Evolutionary conservation across 176 grass and related monocot genomes (phyloP), one percentile per base, ranked within the genome.

Genomic region (Saccharum spontaneum): DNA sequence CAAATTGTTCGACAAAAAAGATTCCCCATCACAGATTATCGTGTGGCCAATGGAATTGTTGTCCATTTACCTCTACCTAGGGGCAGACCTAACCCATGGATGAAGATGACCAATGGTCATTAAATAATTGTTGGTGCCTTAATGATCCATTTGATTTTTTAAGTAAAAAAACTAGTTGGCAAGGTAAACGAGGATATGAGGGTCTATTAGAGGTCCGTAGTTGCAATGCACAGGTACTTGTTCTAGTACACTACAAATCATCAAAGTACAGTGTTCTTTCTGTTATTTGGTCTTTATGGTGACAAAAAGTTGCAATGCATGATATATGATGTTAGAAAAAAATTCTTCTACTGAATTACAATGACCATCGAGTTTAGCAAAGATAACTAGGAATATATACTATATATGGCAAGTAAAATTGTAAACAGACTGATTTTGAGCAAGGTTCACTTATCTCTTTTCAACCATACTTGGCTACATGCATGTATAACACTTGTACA

Each of bases 1-100:
- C 8, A 77, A 64, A 69, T 77, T 86, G 63, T 59, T 59, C n/a
- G 8, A 17, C 44, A 79, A 43, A 9, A 72, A 54, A 24, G 57
- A 73, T 59, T 84, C 61, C 68, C 60, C 68, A 22, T 67, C 82
- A 80, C 46, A 75, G 75, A 41, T 41, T 41, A 39, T 7, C 38
- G 7, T 39, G 38, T 7, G 38, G 34, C 34, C 34, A 36, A 36
- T 36, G 34, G 34, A 36, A 36, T 36, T 36, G 3, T 36, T 36
- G 34, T 36, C 34, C 40, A 23, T 60, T 23, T 3, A n/a, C 8
- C 10, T 44, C 43, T 44, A 44, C 43, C 43, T 0, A 44, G 43
- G 10, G 43, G 43, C 10, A 2, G 43, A 44, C 43, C 10, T 12
- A 44, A 44, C 43, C 43, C 10, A 44, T 44, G 43, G 43, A 44